A percentile compares a stretch with the other conserved stretches of the same genome.
Evolutionary conservation across 208 protist genomes (phyloP).

Genomic region (Trypanosomatidae sp.): DNA sequence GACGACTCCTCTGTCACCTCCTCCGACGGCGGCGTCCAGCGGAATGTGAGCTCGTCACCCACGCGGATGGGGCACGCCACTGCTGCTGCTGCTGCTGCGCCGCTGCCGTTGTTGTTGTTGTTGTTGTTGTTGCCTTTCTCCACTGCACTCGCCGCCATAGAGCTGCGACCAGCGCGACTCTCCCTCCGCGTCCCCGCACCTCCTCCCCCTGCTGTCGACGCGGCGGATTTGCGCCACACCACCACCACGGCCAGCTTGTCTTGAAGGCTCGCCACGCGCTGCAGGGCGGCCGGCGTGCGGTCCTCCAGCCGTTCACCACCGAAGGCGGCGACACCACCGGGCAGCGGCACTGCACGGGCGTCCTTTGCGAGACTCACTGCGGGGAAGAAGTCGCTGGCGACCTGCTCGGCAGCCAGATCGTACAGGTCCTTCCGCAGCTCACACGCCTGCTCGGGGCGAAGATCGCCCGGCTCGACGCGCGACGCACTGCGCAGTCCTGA

Average conservation of each 20-base stretch:
- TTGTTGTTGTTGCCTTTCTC: too few species aligned
- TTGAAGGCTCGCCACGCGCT: constrained; percentile 6
- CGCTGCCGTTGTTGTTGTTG: too few species aligned
- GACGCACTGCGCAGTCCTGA: too few species aligned
- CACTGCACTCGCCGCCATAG: too few species aligned
- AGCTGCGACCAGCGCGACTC: too few species aligned
- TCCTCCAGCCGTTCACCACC: constrained; percentile 11
- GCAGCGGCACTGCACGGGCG: constrained; percentile 8
- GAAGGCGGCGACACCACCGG: constrained; percentile 21
- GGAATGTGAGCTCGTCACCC: constrained; percentile 34
- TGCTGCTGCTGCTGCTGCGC: background rate
- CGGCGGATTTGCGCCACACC: too few species aligned
- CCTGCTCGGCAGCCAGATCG: constrained; percentile 34
- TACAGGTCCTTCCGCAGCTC: constrained; percentile 34
- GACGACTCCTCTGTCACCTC: too few species aligned
- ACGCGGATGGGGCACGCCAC: constrained; percentile 7
- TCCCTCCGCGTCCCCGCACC: too few species aligned
- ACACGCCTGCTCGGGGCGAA: too few species aligned
- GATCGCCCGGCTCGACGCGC: too few species aligned
- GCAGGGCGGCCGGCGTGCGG: background rate
- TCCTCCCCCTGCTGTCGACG: too few species aligned
- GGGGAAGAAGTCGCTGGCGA: constrained; percentile 20
- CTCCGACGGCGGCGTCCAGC: constrained; percentile 4
- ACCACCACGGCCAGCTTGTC: constrained; percentile 14
- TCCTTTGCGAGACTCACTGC: constrained; percentile 20